Base-by-base conservation (phyloP, 371 early-diverging fungal species). In the Mucor plumbeus region DNA sequence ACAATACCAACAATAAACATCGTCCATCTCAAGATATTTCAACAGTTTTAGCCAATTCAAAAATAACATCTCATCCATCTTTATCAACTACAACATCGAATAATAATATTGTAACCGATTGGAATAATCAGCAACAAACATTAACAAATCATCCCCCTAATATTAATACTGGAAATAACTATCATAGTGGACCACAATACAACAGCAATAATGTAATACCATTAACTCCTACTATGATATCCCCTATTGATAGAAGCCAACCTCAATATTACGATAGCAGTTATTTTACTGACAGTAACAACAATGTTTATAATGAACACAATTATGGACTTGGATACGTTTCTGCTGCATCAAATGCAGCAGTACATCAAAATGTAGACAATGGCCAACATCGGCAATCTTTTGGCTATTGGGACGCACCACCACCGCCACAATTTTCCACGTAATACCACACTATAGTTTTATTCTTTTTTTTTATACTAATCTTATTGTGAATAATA, bases 71-170 rank as follows among this genome's bases (percentile, higher is more conserved):
- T 7, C 47, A 48, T 53, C 63, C 63, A 14, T 63, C 63, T 1
- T 14, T 63, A 26, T 63, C 63, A 2, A 63, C 63, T 1, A 54
- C 63, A 6, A 63, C 63, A 5, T 63, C 63, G 1, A 33, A 50
- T 9, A 50, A 50, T 15, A 15, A 50, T 8, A 47, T 47, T 7
- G 54, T 41, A 31, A 14, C 21, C 5, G 50, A 63, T 31, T 63
- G 63, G 63, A 38, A 13, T 9, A 53, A 63, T 13, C 50, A 50
- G 5, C 39, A 50, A 4, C 62, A 47, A 35, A 48, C 40, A 8
- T 10, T 41, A 15, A 63, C 54, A 2, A 21, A 9, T 4, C 54
- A 50, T 31, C 48, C 63, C 6, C 21, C 54, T 9, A 26, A 53
- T 9, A 59, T 21, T 21, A 59, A 21, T 17, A 59, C 36, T 26